Base-by-base conservation (phyloP, 768 basidiomycete genomes). In the Melanogaster broomeanus region DNA sequence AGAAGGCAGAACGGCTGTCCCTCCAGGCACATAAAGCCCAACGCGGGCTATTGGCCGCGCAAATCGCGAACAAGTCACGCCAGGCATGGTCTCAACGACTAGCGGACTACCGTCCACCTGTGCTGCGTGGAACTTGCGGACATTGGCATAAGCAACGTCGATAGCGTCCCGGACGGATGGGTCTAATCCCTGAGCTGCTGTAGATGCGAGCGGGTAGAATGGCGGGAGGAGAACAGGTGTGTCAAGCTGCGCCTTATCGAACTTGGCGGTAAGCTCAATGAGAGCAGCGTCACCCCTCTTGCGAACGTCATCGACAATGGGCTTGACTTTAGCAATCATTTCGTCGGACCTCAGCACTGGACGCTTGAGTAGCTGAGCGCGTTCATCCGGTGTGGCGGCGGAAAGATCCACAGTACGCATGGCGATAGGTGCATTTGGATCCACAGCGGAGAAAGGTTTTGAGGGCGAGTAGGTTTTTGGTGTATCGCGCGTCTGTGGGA, bases 21-120 rank as follows among this genome's bases (percentile, higher is more conserved):
- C 97, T 25, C 97, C 97, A 2, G 97, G 97, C 3, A 99, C 88
- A 72, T 99, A 99, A 41, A 99, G 76, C 33, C 97, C 97, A 28
- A 98, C 96, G 39, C 95, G 87, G 42, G 89, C 86, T 61, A 99
- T 94, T n/a, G 97, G 88, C 40, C 94, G 84, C 2, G 93, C 88
- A 69, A 98, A 97, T 35, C 97, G 85, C 43, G 93, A 88, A 72
- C 97, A 98, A 2, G 92, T 86, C 39, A 99, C 95, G 10, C 97
- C 97, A 7, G 97, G 95, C 92, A 93, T 98, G 11, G 97, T 98
- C 71, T 98, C 93, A 7, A 99, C 93, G 6, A 81, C 76, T 39
- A 99, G 77, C 21, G 82, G 73, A 45, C 79, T 75, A 42, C 77
- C 77, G 55, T 86, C 83, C n/a, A 81, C 73, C 72, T 98, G 95